phyloP scores from a whole-genome alignment of 257 asterid species.

The Echium plantagineum region DNA sequence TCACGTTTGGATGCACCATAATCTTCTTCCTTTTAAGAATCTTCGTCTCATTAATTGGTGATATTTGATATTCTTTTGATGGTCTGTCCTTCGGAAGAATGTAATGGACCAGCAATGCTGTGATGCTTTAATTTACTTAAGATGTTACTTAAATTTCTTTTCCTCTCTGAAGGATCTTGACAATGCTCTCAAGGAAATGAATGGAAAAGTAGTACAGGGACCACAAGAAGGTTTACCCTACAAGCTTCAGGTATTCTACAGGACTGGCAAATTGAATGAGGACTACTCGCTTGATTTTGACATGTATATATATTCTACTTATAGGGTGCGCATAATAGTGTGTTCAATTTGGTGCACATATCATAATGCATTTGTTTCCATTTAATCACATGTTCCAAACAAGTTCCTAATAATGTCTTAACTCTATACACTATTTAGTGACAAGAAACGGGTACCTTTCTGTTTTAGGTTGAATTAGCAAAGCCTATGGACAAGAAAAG shows the following conservation, averaged over 20 bases:
- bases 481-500: constrained; percentile 60
- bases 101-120: background rate
- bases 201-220: constrained; percentile 55
- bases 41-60: background rate
- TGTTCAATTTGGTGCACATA: background rate
- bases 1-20: background rate
- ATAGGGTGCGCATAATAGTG: background rate
- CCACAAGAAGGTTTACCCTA: constrained; percentile 42
- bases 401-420: background rate
- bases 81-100: background rate
- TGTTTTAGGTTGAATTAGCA: constrained; percentile 80
- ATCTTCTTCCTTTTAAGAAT: background rate
- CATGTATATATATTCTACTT: background rate
- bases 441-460: constrained; percentile 8
- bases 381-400: background rate
- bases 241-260: constrained; percentile 53
- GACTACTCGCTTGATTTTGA: background rate
- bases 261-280: constrained; percentile 3
- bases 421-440: background rate
- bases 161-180: constrained; percentile 59
- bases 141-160: constrained; percentile 6
- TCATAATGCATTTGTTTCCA: no score
- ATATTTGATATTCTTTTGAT: background rate
- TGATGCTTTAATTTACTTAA: background rate
- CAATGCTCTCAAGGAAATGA: constrained; percentile 54